Conservation (phyloP, 1,139 yeast genomes). For the Hyphopichia fennica region DNA sequence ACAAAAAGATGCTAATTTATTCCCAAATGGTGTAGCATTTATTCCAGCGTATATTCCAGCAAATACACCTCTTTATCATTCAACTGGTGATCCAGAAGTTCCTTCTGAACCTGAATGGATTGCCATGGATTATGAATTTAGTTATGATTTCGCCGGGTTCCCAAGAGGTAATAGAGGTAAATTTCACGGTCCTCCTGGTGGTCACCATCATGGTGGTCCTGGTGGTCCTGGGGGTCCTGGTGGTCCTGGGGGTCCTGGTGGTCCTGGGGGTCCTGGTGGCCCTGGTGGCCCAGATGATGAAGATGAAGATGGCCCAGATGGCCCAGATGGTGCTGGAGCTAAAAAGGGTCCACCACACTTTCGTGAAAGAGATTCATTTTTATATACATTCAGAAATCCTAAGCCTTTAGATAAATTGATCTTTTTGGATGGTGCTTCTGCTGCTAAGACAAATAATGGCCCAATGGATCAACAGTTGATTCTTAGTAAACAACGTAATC, state of each 20-base stretch:
- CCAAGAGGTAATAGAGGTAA: background rate
- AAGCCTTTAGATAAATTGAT: slow-evolving; percentile 47
- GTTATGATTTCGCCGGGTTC: slow-evolving; percentile 42
- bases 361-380: slow-evolving; percentile 7
- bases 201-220: slow-evolving; percentile 4
- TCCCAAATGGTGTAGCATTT: slow-evolving; percentile 56
- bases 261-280: background rate
- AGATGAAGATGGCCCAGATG: slow-evolving; percentile 5
- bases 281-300: background rate
- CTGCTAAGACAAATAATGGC: slow-evolving; percentile 50
- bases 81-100: slow-evolving; percentile 30
- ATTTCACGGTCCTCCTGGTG: background rate
- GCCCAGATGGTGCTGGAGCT: slow-evolving; percentile 2
- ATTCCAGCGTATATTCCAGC: slow-evolving; percentile 58
- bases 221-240: slow-evolving; percentile 9
- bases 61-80: slow-evolving; percentile 54
- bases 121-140: slow-evolving; percentile 59
- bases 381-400: slow-evolving; percentile 44
- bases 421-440: slow-evolving; percentile 59
- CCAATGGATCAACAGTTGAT: slow-evolving; percentile 60
- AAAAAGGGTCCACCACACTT: slow-evolving; percentile 2
- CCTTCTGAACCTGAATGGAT: slow-evolving; percentile 55
- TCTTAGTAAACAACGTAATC: slow-evolving; percentile 26
- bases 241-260: background rate
- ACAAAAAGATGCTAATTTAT: slow-evolving; percentile 47